phyloP scores from a whole-genome alignment of 2,329 filamentous ascomycete genomes.

The Cercospora sesami region DNA sequence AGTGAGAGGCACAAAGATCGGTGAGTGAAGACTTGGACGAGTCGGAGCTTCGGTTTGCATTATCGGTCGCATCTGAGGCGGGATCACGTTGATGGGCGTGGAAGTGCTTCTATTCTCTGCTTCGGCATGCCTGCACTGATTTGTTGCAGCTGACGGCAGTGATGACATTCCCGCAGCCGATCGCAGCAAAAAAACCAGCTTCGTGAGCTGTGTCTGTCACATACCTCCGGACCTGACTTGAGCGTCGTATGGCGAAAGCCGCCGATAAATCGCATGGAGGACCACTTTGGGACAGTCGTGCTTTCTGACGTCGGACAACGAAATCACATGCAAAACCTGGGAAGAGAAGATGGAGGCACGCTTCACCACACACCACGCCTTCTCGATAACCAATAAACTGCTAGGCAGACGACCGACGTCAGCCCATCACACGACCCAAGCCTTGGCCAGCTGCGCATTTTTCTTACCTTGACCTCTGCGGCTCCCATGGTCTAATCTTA shows the following conservation, averaged over 20 bases:
- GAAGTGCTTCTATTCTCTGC: not conserved
- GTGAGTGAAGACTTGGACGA: not conserved
- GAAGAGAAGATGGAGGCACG: not conserved
- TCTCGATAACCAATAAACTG: not conserved
- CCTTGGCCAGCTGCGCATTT: not conserved
- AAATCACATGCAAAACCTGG: not conserved
- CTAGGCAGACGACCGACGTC: not conserved
- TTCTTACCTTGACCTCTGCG: not conserved
- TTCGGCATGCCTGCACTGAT: not conserved
- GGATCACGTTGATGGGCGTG: not conserved
- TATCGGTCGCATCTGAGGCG: not conserved
- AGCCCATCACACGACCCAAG: not conserved
- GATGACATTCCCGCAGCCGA: not conserved
- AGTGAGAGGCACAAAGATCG: constrained; percentile 38
- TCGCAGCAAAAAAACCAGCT: not conserved
- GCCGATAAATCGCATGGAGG: not conserved
- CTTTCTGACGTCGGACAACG: not conserved
- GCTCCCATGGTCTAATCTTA: not conserved
- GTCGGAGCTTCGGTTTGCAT: not conserved
- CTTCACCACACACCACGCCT: not conserved
- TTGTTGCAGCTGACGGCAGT: not conserved
- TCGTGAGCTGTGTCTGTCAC: not conserved
- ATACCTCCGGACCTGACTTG: not conserved
- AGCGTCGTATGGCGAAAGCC: not conserved
- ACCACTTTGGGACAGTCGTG: not conserved